Evolutionary conservation across 768 basidiomycete genomes (phyloP), one percentile per base, ranked within the genome.

Genomic region (Termitomyces bulborhizus): DNA sequence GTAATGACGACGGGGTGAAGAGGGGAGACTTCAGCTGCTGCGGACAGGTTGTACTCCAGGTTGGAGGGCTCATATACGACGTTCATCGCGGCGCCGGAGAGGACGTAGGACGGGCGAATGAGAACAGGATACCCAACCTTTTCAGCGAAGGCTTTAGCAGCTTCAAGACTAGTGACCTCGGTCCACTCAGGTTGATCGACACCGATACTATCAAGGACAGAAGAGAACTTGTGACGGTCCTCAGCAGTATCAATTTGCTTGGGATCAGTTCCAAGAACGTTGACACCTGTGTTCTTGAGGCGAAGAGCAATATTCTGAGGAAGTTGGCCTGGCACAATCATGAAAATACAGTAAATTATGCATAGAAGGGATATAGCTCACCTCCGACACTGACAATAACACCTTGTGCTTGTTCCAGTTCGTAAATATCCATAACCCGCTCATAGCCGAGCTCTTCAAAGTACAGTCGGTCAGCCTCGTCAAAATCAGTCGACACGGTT

Each of bases 401-500:
- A 66, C 97, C 97, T 51, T 89, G 83, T 0, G 97, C 88, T 34
- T 83, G 80, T 68, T 99, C 97, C 57, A 98, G 73, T 69, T 99
- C 97, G 65, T 98, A 99, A 64, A 99, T 98, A 71, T 99, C 97
- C 96, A 99, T 98, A 59, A 99, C 95, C 41, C 96, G 85, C 72
- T 99, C 97, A 73, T 82, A 98, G 48, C 96, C 93, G 55, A 99
- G 83, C 69, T 98, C 96, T 69, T 99, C 97, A 68, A 99, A 99
- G 77, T 99, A 99, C 46, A 99, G 75, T 55, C 97, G 78, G 65
- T 98, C 97, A n/a, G 97, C 97, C 74, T 99, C 97, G 66, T 99
- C 97, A 70, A 95, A 99, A 71, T 98, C 97, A 55, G 97, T 99
- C 6, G 95, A 98, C 41, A 98, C 97, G 3, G 97, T 99, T 73